Percentiles rank a stretch among this genome's conserved stretches.
Conservation (phyloP, 2,329 filamentous ascomycete species). For the Ophiostoma ulmi region DNA sequence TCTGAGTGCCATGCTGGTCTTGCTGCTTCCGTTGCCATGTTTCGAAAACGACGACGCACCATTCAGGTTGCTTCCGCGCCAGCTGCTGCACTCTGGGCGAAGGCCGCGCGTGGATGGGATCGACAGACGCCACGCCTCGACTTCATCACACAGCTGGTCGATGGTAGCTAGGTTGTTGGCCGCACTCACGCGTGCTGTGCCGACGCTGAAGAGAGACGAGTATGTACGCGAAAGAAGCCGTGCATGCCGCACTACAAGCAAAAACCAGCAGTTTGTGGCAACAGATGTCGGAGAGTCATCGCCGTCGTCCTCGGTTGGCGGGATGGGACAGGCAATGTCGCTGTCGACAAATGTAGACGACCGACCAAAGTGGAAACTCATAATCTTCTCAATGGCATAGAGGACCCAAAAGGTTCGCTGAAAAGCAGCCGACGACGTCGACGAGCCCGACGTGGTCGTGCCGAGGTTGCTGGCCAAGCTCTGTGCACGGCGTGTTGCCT, state of each 20-base stretch:
- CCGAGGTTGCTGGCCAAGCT: slow-evolving; percentile 29
- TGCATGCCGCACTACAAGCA: slow-evolving; percentile 30
- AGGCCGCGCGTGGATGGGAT: slow-evolving; percentile 26
- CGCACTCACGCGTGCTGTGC: slow-evolving; percentile 30
- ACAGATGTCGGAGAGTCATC: background rate
- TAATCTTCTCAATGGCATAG: slow-evolving; percentile 31
- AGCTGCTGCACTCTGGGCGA: slow-evolving; percentile 18
- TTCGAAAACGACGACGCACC: background rate
- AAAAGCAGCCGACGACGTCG: slow-evolving; percentile 23
- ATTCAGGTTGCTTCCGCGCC: background rate
- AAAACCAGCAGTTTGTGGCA: slow-evolving; percentile 28
- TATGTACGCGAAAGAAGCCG: slow-evolving; percentile 32
- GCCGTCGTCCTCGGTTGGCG: slow-evolving; percentile 12
- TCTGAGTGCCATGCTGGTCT: background rate
- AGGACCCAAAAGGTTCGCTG: slow-evolving; percentile 33
- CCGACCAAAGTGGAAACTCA: slow-evolving; percentile 33
- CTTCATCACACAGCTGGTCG: slow-evolving; percentile 30
- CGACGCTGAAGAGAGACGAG: slow-evolving; percentile 32
- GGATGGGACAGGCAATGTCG: slow-evolving; percentile 34
- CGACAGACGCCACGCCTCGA: slow-evolving; percentile 32
- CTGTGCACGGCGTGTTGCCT: slow-evolving; percentile 34
- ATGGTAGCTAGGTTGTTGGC: slow-evolving; percentile 31
- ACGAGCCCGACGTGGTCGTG: slow-evolving; percentile 22
- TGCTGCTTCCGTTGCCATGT: background rate
- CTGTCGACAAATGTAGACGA: slow-evolving; percentile 34